Conservation (phyloP, 331 rosid genomes). For the Quercus tomentella region DNA sequence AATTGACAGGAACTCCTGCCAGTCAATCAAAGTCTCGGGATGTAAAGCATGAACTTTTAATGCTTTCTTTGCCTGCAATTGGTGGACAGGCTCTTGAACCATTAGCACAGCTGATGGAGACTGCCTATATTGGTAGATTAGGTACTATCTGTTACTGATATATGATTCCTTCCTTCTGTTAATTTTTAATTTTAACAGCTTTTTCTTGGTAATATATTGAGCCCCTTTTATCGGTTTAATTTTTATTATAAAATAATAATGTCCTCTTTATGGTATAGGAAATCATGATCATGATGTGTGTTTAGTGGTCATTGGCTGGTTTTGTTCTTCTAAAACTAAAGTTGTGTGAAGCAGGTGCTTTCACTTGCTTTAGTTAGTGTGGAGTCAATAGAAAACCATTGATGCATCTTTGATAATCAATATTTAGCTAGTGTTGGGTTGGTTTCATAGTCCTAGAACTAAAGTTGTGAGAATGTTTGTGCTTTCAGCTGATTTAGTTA, state of each 20-base stretch:
- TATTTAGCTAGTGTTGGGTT: background rate
- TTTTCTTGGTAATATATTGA: background rate
- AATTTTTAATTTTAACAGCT: background rate
- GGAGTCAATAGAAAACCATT: background rate
- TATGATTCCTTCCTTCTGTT: background rate
- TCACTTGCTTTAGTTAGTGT: background rate
- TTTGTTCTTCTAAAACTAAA: background rate
- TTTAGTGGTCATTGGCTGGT: background rate
- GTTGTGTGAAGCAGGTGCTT: background rate
- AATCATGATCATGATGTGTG: background rate
- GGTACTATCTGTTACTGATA: conserved; percentile 18
- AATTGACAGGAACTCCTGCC: conserved; percentile 20
- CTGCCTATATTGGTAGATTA: conserved; percentile 53
- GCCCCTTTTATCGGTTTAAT: background rate
- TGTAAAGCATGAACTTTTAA: conserved; percentile 39
- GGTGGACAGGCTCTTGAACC: conserved; percentile 59
- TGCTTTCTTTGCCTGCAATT: conserved; percentile 45
- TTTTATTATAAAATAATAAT: background rate
- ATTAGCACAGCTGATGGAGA: conserved; percentile 57
- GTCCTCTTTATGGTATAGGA: background rate
- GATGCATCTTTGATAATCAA: background rate
- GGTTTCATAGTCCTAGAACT: background rate
- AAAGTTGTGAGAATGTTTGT: background rate
- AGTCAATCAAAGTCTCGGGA: conserved; percentile 12
- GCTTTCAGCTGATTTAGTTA: background rate